Evolutionary conservation across 257 asterid species (phyloP), one percentile per base, ranked within the genome.

Genomic region (Salvia hispanica): DNA sequence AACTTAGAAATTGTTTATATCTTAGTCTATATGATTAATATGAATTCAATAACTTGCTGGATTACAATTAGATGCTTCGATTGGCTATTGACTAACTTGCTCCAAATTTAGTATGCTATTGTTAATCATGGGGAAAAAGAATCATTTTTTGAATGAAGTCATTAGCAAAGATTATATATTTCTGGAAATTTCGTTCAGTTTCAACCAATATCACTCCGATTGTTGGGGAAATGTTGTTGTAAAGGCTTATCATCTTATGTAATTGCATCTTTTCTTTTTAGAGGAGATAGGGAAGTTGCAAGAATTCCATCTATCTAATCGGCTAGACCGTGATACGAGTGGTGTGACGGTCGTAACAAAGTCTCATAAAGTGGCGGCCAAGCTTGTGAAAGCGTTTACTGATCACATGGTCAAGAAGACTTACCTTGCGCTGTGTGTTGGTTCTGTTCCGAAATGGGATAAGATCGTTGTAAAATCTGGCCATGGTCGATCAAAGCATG

Each of bases 321-420:
- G 99, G 80, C 97, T 93, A 15, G 99, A 93, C 77, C 96, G 99
- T 3, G 96, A 93, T 67, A 93, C 99, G 3, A 90, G 97, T 74
- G 99, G 99, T 31, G 88, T 93, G 39, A 88, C 85, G 25, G n/a
- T 93, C 61, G 66, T 90, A 67, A 93, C 97, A 57, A 90, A 88
- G 85, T 86, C 91, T 1, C 97, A 88, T 74, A 86, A 86, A 82
- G 89, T 88, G 25, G 99, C 97, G 3, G 95, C 96, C 33, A 90
- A 83, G 91, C 91, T 93, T 4, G 97, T 90, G 44, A 88, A 86
- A 76, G 96, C 99, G 31, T 90, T 90, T 72, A 85, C 96, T 0
- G 78, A 90, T 14, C 98, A 85, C 84, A 76, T 42, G 66, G 91
- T 93, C 11, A 74, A 76, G 71, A 93, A 93, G 79, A 84, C 95